Percentiles rank a stretch among this genome's conserved stretches.
phyloP scores from a whole-genome alignment of 352 stramenopile species.

The Aphanomyces stellatus region DNA sequence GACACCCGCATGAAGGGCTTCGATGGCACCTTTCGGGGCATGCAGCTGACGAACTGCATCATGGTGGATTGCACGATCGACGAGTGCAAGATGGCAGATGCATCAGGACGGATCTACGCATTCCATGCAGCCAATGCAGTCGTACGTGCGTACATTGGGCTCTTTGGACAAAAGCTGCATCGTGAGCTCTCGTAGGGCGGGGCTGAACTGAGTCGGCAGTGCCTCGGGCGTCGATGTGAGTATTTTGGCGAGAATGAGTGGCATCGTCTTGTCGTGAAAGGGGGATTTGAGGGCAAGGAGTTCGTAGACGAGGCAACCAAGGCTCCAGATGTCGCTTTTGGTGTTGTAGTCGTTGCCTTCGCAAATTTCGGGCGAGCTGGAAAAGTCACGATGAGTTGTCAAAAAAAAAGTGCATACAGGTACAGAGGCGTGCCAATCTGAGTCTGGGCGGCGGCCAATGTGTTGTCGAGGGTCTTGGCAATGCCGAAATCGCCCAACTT shows the following conservation, averaged over 20 bases:
- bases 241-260: constrained; percentile 50
- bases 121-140: too few species aligned
- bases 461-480: constrained; percentile 32
- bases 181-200: constrained; percentile 27
- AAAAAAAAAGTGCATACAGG: too few species aligned
- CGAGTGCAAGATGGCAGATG: not conserved
- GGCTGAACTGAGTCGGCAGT: constrained; percentile 27
- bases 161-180: constrained; percentile 35
- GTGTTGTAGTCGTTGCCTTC: constrained; percentile 46
- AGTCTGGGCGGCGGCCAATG: constrained; percentile 42
- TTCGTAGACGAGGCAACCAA: constrained; percentile 81
- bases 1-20: too few species aligned
- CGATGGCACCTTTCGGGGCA: too few species aligned
- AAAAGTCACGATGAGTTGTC: too few species aligned
- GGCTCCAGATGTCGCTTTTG: constrained; percentile 77
- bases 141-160: not conserved
- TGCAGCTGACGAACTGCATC: constrained; percentile 3
- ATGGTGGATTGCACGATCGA: not conserved
- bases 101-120: not conserved
- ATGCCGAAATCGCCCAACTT: constrained; percentile 74
- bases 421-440: constrained; percentile 67
- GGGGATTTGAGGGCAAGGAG: constrained; percentile 44
- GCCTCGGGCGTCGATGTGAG: constrained; percentile 26
- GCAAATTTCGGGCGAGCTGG: constrained; percentile 64
- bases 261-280: constrained; percentile 50